Conservation (phyloP, 1,284 basidiomycete species). For the Leccinum solheimii region DNA sequence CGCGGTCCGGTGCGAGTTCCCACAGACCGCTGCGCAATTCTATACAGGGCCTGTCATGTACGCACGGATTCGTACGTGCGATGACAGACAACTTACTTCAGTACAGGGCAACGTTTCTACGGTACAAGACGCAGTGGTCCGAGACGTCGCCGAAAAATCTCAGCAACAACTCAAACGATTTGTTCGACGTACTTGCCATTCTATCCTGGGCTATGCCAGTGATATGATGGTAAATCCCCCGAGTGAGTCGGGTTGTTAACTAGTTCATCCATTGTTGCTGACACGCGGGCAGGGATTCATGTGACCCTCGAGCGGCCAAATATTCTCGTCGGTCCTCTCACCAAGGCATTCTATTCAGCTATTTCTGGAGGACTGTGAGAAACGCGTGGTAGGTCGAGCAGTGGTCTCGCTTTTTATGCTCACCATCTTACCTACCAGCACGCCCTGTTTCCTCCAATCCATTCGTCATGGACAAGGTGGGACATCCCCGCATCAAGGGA, state of each 20-base stretch:
- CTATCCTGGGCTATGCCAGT: neutral
- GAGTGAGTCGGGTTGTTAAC: neutral
- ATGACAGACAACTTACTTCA: neutral
- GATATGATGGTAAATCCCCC: too few species aligned
- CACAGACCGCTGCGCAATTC: neutral
- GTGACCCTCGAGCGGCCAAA: constrained; percentile 9
- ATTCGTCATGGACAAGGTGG: constrained; percentile 14
- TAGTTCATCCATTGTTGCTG: neutral
- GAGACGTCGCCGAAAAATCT: neutral
- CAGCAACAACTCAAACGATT: neutral
- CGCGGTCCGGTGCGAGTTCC: neutral
- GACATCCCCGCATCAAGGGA: constrained; percentile 17
- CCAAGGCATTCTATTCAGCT: neutral
- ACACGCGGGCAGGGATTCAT: constrained; percentile 3
- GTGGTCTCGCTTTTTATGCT: neutral
- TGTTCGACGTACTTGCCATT: neutral
- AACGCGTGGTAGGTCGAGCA: neutral
- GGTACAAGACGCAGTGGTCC: neutral
- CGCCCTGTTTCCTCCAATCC: neutral
- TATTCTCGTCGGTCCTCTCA: neutral
- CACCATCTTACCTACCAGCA: neutral
- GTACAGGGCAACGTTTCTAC: neutral
- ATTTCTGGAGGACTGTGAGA: constrained; percentile 4
- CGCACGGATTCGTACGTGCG: neutral
- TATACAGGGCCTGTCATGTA: neutral